Evolutionary conservation across 2,329 filamentous ascomycete genomes (phyloP), one percentile per base, ranked within the genome.

Genomic region (Blastomyces silverae): DNA sequence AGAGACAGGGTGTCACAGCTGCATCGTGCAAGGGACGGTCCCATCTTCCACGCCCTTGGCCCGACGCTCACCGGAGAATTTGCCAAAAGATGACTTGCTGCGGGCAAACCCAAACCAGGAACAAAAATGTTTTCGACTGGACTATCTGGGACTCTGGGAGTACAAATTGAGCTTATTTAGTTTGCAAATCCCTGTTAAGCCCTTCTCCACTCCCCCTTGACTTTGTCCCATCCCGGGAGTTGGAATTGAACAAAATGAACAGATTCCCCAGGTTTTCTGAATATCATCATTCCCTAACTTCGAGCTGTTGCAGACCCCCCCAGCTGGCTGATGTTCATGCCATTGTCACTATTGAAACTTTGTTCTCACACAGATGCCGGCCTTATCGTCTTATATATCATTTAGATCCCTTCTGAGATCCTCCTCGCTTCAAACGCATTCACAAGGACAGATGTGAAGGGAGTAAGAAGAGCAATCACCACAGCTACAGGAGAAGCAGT

Each of bases 171-270:
- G 61, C 31, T 52, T 52, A 28, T 52, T 62, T 55, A 28, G 48
- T n/a, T 31, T 1, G 46, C 20, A 39, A 44, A 53, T 28, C 61
- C 61, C 48, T 62, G 48, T 34, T 34, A 1, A 15, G 8, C n/a
- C n/a, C 11, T 42, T n/a, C 20, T 37, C 31, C 31, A 37, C 42
- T 31, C 48, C 60, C 37, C 20, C 20, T 25, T 20, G 31, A 1
- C 10, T 48, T 31, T 53, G n/a, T 42, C 37, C n/a, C n/a, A 34
- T 25, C 10, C 17, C 37, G 42, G 61, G 31, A 5, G 42, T 48
- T 52, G 50, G 61, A 31, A 53, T 55, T 28, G 50, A 62, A 62
- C 61, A 62, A 62, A 62, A 62, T 22, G 61, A 34, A 48, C n/a
- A 2, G 34, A 22, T 46, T 20, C 48, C 50, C 58, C 58, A 42